Percentiles rank a stretch among this genome's conserved stretches.
Evolutionary conservation across 306 rosid species (phyloP).

Genomic region (Erythrophleum fordii): DNA sequence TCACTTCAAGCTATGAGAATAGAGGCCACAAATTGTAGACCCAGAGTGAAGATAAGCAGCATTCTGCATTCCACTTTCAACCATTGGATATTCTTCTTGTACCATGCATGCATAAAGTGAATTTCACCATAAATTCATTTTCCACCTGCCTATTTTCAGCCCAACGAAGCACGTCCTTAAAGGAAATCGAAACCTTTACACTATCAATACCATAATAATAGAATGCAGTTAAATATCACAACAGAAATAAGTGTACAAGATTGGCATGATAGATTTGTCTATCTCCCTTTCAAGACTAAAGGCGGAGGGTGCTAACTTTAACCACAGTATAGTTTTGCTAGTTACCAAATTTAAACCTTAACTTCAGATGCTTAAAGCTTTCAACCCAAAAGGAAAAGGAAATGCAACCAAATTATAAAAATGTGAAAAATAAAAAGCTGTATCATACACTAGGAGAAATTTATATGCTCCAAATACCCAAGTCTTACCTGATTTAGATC

Average conservation of each 20-base stretch:
- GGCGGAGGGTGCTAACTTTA: background rate
- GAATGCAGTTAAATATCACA: background rate
- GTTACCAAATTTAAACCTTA: too few species aligned
- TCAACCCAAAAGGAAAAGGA: too few species aligned
- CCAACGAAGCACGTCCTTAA: background rate
- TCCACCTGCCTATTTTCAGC: background rate
- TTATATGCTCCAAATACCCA: constrained; percentile 13
- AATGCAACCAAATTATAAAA: too few species aligned
- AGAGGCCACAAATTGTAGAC: background rate
- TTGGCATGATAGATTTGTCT: background rate
- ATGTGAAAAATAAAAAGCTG: constrained; percentile 8
- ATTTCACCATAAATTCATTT: background rate
- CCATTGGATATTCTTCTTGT: too few species aligned
- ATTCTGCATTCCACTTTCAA: too few species aligned
- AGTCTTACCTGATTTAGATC: constrained; percentile 58
- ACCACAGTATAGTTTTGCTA: background rate
- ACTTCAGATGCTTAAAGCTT: too few species aligned
- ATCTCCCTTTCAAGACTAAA: background rate
- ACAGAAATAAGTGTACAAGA: background rate
- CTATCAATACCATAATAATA: background rate
- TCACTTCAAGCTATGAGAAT: background rate
- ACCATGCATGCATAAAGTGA: background rate
- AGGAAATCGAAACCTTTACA: background rate
- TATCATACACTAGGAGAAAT: background rate
- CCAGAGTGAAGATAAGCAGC: background rate